Evolutionary conservation across 2,329 filamentous ascomycete species (phyloP).

Genomic region (Aaosphaeria pasadenensis): DNA sequence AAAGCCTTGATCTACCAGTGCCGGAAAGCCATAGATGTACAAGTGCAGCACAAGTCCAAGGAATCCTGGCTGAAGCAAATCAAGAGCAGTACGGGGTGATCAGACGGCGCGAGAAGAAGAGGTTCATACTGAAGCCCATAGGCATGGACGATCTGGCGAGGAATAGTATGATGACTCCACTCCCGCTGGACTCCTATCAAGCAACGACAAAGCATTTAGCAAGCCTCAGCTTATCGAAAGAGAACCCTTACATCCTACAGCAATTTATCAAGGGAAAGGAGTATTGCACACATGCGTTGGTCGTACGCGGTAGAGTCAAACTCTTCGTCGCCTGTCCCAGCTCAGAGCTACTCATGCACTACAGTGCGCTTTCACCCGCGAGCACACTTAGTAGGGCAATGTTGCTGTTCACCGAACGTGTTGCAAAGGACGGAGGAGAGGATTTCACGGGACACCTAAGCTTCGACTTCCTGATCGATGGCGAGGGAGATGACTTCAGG

Average conservation of each 20-base stretch:
- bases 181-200: conserved; percentile 54
- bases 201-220: conserved; percentile 57
- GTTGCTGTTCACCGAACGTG: conserved; percentile 61
- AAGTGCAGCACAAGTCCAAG: conserved; percentile 51
- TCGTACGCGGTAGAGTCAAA: conserved; percentile 63
- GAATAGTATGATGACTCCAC: conserved; percentile 59
- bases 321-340: conserved; percentile 67
- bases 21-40: conserved; percentile 51
- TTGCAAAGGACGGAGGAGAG: conserved; percentile 50
- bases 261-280: conserved; percentile 63
- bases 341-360: conserved; percentile 63
- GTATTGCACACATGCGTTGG: conserved; percentile 68
- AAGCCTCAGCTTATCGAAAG: conserved; percentile 52
- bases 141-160: conserved; percentile 60
- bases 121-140: conserved; percentile 66
- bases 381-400: conserved; percentile 58
- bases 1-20: conserved; percentile 39
- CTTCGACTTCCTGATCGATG: conserved; percentile 66
- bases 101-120: conserved; percentile 18
- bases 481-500: conserved; percentile 18
- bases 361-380: conserved; percentile 55
- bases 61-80: conserved; percentile 42
- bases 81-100: conserved; percentile 13
- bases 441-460: conserved; percentile 67
- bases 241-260: conserved; percentile 64